Evolutionary conservation across 225 moss, liverwort and hornwort species (phyloP).

Genomic region (Climacium dendroides): DNA sequence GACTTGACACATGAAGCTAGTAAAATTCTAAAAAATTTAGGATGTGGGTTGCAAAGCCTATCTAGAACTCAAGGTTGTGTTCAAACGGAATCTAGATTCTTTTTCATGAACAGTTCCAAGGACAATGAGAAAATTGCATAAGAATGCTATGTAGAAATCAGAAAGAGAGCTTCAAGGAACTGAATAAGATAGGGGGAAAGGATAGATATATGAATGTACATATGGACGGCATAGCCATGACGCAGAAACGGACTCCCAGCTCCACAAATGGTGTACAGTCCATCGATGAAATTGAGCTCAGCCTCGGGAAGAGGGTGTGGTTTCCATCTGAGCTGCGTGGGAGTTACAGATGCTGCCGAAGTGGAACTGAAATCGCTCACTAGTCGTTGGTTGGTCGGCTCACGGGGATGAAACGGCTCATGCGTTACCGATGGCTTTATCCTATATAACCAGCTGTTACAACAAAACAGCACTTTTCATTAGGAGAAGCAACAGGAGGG

Average conservation of each 20-base stretch:
- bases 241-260: constrained; percentile 87
- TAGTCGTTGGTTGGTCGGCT: constrained; percentile 33
- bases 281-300: constrained; percentile 59
- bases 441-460: constrained; percentile 81
- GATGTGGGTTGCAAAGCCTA: neutral
- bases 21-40: neutral
- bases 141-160: neutral
- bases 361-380: constrained; percentile 62
- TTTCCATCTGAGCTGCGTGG: constrained; percentile 86
- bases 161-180: neutral
- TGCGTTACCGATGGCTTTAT: constrained; percentile 93
- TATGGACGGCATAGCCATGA: constrained; percentile 84
- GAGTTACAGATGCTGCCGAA: constrained; percentile 46
- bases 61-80: neutral
- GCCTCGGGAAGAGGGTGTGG: constrained; percentile 43
- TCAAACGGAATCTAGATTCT: neutral
- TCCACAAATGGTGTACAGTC: constrained; percentile 79
- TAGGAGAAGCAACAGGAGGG: neutral
- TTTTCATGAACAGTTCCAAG: neutral
- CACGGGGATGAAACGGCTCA: constrained; percentile 68
- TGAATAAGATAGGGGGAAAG: neutral
- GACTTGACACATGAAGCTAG: neutral
- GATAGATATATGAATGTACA: neutral
- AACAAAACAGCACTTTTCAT: neutral
- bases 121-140: neutral